phyloP scores from a whole-genome alignment of 164 flowering plant genomes.

The Dillenia turbinata region DNA sequence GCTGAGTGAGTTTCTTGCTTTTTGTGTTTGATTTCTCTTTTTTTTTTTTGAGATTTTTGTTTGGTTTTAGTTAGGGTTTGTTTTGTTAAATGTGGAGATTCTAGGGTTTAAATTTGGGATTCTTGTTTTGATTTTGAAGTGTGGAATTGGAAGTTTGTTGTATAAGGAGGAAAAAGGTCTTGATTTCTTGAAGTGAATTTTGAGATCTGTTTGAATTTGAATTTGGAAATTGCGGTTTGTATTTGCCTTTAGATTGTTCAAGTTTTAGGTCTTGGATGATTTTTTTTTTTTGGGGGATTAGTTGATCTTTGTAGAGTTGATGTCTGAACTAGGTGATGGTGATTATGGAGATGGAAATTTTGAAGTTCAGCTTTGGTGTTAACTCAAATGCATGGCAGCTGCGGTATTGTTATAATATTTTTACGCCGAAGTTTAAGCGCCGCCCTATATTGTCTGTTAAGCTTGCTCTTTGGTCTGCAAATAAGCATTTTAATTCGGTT shows the following conservation, averaged over 20 bases:
- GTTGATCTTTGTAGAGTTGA: no score
- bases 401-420: no score
- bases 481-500: no score
- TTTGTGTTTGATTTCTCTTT: background rate
- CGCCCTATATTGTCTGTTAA: no score
- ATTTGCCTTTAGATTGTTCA: background rate
- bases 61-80: slow-evolving; percentile 5
- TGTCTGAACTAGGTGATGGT: no score
- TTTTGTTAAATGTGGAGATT: slow-evolving; percentile 3
- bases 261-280: background rate
- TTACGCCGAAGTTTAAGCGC: no score
- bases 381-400: no score
- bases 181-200: background rate
- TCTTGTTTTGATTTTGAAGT: background rate
- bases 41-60: background rate
- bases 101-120: slow-evolving; percentile 9
- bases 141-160: background rate
- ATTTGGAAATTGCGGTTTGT: slow-evolving; percentile 2
- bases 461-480: no score
- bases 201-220: background rate
- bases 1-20: slow-evolving; percentile 63
- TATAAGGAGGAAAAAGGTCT: no score
- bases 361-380: background rate
- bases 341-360: background rate
- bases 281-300: no score